Percentiles rank a stretch among this genome's conserved stretches.
phyloP scores from a whole-genome alignment of 129 eudicot species.

The Centrapalus pauciflorus region DNA sequence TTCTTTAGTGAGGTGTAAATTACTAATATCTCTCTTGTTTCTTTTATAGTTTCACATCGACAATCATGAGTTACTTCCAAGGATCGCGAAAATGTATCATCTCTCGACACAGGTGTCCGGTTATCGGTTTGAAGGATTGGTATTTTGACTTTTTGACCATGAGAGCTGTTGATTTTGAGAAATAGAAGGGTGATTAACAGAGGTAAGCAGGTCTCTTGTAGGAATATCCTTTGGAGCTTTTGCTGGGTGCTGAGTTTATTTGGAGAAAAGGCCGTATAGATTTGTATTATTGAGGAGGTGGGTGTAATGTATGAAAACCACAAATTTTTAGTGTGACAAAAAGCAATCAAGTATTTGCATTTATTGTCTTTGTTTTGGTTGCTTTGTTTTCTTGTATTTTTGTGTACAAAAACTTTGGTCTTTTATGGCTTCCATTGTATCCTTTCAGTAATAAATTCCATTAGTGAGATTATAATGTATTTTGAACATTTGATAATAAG shows the following conservation, averaged over 20 bases:
- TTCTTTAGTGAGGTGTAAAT: background rate
- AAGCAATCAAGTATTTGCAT: background rate
- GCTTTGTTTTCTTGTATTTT: background rate
- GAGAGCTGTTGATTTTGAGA: conserved; percentile 22
- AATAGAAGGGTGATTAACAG: conserved; percentile 12
- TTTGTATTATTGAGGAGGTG: conserved; percentile 14
- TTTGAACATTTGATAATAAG: too few species aligned
- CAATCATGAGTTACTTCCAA: conserved; percentile 1
- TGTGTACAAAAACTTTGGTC: too few species aligned
- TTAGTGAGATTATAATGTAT: too few species aligned
- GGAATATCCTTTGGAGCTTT: background rate
- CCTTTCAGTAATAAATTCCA: too few species aligned
- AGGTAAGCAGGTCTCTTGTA: conserved; percentile 17
- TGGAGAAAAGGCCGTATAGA: conserved; percentile 32
- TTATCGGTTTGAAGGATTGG: conserved; percentile 14
- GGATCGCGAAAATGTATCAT: background rate
- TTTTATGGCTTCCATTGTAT: background rate
- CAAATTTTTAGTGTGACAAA: conserved; percentile 3
- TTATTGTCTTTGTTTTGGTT: background rate
- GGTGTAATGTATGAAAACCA: conserved; percentile 9
- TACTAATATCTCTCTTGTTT: too few species aligned
- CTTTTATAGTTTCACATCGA: conserved; percentile 15
- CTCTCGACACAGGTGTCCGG: background rate
- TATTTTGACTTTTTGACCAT: conserved; percentile 27
- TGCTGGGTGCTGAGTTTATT: conserved; percentile 22